phyloP scores from a whole-genome alignment of 1,284 basidiomycete species.

The Ustilago sp. region DNA sequence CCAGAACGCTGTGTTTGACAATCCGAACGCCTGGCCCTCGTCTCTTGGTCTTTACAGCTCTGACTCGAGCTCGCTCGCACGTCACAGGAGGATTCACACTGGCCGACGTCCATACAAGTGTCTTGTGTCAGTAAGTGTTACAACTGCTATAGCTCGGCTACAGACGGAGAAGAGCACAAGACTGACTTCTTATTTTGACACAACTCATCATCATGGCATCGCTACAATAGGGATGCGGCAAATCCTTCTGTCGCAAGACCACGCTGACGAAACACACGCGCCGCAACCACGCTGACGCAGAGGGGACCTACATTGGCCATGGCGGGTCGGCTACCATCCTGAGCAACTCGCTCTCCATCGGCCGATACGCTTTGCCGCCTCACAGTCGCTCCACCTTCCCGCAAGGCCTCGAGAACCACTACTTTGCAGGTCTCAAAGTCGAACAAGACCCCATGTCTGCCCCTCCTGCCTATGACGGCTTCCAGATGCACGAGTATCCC shows the following conservation, averaged over 20 bases:
- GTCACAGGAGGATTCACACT: constrained; percentile 80
- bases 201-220: neutral
- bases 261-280: constrained; percentile 71
- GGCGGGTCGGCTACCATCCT: constrained; percentile 32
- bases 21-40: neutral
- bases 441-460: constrained; percentile 14
- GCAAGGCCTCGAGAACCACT: constrained; percentile 39
- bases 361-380: constrained; percentile 34
- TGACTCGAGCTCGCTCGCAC: constrained; percentile 74
- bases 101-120: constrained; percentile 70
- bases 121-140: constrained; percentile 41
- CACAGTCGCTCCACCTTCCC: constrained; percentile 43
- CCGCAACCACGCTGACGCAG: constrained; percentile 61
- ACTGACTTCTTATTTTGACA: neutral
- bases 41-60: constrained; percentile 47
- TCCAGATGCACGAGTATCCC: constrained; percentile 28
- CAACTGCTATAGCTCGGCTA: neutral
- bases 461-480: constrained; percentile 14
- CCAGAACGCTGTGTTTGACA: neutral
- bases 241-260: constrained; percentile 70
- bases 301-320: constrained; percentile 25
- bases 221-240: constrained; percentile 46
- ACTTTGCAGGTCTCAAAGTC: constrained; percentile 26
- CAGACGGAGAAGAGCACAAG: neutral
- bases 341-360: constrained; percentile 47